Conservation (phyloP, 2,329 filamentous ascomycete species). For the Xylariaceae sp. region DNA sequence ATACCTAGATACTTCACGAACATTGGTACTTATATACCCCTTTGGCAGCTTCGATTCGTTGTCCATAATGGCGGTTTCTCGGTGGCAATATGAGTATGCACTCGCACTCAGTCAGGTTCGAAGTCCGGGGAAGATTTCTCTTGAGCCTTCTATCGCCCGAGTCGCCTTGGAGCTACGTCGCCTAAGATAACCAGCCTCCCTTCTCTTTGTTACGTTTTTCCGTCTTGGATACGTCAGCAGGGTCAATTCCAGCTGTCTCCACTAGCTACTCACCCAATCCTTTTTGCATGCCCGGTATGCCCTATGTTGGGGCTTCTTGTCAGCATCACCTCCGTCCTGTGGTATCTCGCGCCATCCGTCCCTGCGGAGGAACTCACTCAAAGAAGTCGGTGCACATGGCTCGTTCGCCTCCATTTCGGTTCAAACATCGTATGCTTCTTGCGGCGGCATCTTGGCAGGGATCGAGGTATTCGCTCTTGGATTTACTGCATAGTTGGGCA, state of each 20-base stretch:
- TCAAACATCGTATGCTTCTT: slow-evolving; percentile 80
- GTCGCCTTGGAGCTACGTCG: too few species aligned
- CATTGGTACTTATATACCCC: too few species aligned
- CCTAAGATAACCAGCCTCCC: too few species aligned
- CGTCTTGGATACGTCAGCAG: too few species aligned
- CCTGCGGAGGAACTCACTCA: slow-evolving; percentile 59
- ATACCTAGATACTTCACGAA: too few species aligned
- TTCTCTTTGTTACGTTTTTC: too few species aligned
- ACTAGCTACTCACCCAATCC: slow-evolving; percentile 66
- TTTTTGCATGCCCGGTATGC: slow-evolving; percentile 95
- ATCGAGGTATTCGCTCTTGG: slow-evolving; percentile 84
- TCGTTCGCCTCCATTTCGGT: slow-evolving; percentile 81
- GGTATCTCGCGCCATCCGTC: background rate
- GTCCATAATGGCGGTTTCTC: too few species aligned
- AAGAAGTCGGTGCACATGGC: slow-evolving; percentile 95
- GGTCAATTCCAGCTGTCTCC: background rate
- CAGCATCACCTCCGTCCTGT: background rate
- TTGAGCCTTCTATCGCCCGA: too few species aligned
- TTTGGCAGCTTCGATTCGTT: too few species aligned
- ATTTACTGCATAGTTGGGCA: slow-evolving; percentile 58
- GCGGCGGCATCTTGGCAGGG: slow-evolving; percentile 91
- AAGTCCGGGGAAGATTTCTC: too few species aligned
- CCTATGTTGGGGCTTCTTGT: slow-evolving; percentile 40
- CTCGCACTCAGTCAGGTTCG: too few species aligned
- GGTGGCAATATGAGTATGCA: too few species aligned